Percentiles rank a stretch among this genome's conserved stretches.
Conservation (phyloP, 2,329 filamentous ascomycete species). For the Akanthomyces uredinophilus region DNA sequence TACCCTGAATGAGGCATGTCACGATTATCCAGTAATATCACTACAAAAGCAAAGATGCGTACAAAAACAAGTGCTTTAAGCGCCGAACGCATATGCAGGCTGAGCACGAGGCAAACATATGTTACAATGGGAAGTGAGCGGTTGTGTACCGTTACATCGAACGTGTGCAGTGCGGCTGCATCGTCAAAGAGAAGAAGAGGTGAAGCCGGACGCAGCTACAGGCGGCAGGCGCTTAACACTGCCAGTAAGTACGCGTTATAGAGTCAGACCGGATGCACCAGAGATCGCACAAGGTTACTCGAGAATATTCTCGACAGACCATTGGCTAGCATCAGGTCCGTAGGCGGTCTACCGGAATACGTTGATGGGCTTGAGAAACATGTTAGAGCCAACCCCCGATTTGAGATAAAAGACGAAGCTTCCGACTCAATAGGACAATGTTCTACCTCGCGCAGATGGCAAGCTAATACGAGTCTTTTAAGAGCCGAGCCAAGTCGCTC, state of each 20-base stretch:
- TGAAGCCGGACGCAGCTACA: neutral
- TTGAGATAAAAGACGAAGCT: neutral
- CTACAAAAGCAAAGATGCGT: neutral
- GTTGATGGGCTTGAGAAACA: too few relatives aligned
- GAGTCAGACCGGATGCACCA: neutral
- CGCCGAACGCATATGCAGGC: neutral
- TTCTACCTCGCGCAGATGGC: neutral
- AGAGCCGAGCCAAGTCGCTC: too few relatives aligned
- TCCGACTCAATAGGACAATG: neutral
- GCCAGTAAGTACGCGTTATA: neutral
- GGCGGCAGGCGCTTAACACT: neutral
- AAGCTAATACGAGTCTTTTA: too few relatives aligned
- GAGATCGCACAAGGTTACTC: neutral
- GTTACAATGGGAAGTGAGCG: neutral
- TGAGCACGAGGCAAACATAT: neutral
- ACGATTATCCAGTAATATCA: neutral
- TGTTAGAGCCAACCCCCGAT: neutral
- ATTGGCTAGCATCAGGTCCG: neutral
- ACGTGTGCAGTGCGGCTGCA: neutral
- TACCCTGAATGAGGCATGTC: too few relatives aligned
- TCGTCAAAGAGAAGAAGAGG: neutral
- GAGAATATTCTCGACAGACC: neutral
- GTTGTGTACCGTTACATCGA: conserved; percentile 5
- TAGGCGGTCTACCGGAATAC: neutral
- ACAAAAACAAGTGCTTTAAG: neutral